These are phyloP conservation scores for Lepidopterella palustris DNA, from an alignment of 495 filamentous ascomycete genomes.

Conservation along the genomic window DNA sequence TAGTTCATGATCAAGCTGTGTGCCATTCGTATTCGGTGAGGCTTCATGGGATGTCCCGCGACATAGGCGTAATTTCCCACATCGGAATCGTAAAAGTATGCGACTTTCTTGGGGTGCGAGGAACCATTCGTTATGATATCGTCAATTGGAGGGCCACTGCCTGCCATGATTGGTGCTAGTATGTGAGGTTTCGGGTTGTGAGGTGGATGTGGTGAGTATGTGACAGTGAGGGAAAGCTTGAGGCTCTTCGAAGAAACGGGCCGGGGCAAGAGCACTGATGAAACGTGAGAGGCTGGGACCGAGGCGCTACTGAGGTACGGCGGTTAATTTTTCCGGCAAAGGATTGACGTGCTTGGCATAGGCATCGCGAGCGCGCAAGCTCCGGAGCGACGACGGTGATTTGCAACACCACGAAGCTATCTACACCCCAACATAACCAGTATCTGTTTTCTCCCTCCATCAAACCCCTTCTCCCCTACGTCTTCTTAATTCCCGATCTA, in stretches of 20 bases:
- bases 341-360: background rate
- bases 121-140: conserved; percentile 11
- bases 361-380: background rate
- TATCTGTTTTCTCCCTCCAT: conserved; percentile 1
- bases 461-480: background rate
- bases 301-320: background rate
- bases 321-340: background rate
- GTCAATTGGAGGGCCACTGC: conserved; percentile 23
- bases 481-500: conserved; percentile 1
- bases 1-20: conserved; percentile 99
- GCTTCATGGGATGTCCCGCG: conserved; percentile 98
- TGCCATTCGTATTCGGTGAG: conserved; percentile 92
- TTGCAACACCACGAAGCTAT: conserved; percentile 9
- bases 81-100: conserved; percentile 97
- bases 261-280: background rate
- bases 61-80: conserved; percentile 98
- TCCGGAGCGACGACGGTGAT: too few species aligned
- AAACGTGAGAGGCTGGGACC: background rate
- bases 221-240: background rate
- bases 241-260: background rate
- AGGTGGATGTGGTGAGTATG: background rate
- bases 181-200: background rate
- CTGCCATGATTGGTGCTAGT: conserved; percentile 6
- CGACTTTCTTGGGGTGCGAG: conserved; percentile 58
- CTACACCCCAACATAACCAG: background rate